These are phyloP conservation scores for Podila verticillata DNA, from an alignment of 192 early-diverging fungal genomes.

Conservation along the genomic window DNA sequence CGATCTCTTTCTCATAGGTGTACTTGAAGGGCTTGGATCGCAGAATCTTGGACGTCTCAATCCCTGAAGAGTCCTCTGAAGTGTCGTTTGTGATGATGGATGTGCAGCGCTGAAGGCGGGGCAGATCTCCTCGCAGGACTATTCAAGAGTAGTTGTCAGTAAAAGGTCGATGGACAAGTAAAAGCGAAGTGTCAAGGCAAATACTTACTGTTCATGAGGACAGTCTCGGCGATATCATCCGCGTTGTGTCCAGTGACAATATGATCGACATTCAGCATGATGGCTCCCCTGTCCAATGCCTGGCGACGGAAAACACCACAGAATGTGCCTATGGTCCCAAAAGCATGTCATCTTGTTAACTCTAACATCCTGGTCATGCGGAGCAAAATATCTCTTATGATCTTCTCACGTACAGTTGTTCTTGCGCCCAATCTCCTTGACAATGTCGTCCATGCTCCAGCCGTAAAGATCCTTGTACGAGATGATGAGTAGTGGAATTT, in stretches of 20 bases:
- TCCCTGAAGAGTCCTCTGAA: conserved; percentile 45
- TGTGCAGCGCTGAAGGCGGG: conserved; percentile 92
- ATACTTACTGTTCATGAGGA: conserved; percentile 93
- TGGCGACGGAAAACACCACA: conserved; percentile 98
- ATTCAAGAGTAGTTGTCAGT: conserved; percentile 2
- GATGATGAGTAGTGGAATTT: conserved; percentile 91
- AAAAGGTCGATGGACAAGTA: neutral
- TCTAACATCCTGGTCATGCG: no score
- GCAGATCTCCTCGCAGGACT: conserved; percentile 95
- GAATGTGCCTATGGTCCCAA: conserved; percentile 72
- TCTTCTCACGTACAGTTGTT: conserved; percentile 81
- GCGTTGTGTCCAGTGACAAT: conserved; percentile 99
- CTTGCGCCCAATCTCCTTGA: conserved; percentile 92
- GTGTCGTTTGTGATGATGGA: conserved; percentile 87
- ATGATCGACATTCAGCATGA: conserved; percentile 90
- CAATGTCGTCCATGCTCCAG: conserved; percentile 99
- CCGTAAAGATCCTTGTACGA: conserved; percentile 96
- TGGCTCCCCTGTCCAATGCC: conserved; percentile 94
- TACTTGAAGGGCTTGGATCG: conserved; percentile 99
- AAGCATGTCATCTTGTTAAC: neutral
- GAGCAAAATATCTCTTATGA: neutral
- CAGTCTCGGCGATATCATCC: conserved; percentile 98
- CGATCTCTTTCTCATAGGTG: conserved; percentile 99
- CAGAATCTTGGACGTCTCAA: conserved; percentile 67
- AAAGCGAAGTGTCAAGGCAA: no score